These are phyloP conservation scores for Poterioochromonas sp. DNA, from an alignment of 352 stramenopile genomes.

Conservation along the genomic window DNA sequence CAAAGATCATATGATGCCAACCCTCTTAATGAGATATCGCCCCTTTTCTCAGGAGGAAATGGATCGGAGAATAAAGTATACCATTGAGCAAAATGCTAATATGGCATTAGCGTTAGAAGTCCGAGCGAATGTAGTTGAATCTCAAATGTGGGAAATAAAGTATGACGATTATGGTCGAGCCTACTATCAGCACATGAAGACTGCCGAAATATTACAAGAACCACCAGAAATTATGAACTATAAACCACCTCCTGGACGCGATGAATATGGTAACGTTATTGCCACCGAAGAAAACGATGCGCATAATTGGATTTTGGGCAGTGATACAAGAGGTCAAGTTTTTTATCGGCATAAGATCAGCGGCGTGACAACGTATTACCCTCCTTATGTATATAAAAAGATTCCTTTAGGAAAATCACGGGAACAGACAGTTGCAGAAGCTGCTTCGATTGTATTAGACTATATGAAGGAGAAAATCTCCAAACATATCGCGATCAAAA, in stretches of 20 bases:
- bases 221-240: conserved; percentile 43
- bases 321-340: conserved; percentile 28
- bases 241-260: conserved; percentile 39
- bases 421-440: not conserved
- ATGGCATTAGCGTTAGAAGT: conserved; percentile 30
- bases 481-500: not conserved
- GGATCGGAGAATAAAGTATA: not conserved
- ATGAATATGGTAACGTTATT: conserved; percentile 42
- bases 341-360: conserved; percentile 20
- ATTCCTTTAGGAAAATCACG: not conserved
- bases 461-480: conserved; percentile 24
- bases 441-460: conserved; percentile 5
- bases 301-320: not conserved
- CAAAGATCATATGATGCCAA: conserved; percentile 2
- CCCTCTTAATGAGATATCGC: conserved; percentile 24
- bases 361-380: not conserved
- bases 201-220: conserved; percentile 43
- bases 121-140: conserved; percentile 36
- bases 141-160: conserved; percentile 36
- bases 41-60: not conserved
- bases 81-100: not conserved
- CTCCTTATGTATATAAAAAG: not conserved
- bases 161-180: conserved; percentile 49
- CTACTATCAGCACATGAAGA: conserved; percentile 48
- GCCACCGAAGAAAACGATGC: not conserved